phyloP scores from a whole-genome alignment of 2,329 filamentous ascomycete species.

The Tricladium varicosporioides region DNA sequence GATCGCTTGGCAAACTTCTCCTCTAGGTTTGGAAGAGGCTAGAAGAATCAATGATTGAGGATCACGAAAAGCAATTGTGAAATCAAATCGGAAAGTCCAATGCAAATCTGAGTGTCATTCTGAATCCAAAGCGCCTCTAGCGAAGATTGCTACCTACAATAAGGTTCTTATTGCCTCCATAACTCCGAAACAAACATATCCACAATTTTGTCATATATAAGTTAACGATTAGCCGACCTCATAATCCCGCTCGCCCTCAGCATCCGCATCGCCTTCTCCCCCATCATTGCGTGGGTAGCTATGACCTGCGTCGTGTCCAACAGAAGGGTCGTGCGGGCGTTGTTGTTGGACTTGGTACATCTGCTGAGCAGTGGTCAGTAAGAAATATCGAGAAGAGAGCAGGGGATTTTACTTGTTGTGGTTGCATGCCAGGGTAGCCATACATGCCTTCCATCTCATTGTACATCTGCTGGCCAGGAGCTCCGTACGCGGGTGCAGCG shows the following conservation, averaged over 20 bases:
- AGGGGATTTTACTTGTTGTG: conserved; percentile 70
- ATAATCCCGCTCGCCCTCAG: conserved; percentile 44
- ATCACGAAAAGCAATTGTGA: not conserved
- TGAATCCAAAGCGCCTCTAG: conserved; percentile 5
- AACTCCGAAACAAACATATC: conserved; percentile 9
- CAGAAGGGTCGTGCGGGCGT: conserved; percentile 37
- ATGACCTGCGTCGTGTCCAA: conserved; percentile 37
- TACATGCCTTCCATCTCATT: conserved; percentile 83
- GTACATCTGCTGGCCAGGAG: conserved; percentile 75
- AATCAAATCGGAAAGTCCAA: not conserved
- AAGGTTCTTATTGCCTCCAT: conserved; percentile 5
- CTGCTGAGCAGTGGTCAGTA: conserved; percentile 26
- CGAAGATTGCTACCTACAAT: not conserved
- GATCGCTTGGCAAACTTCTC: conserved; percentile 70
- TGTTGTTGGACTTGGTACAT: conserved; percentile 42
- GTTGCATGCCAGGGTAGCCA: conserved; percentile 73
- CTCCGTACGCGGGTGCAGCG: conserved; percentile 69
- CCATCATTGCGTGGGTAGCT: conserved; percentile 39
- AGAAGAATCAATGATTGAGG: not conserved
- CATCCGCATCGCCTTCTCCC: conserved; percentile 42
- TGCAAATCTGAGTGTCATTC: conserved; percentile 5
- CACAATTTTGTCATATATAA: conserved; percentile 1
- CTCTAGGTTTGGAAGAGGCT: conserved; percentile 69
- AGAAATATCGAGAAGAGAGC: not conserved
- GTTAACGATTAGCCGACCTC: conserved; percentile 33